Base-by-base conservation (phyloP, 495 filamentous ascomycete species). In the Penicillium antarcticum region DNA sequence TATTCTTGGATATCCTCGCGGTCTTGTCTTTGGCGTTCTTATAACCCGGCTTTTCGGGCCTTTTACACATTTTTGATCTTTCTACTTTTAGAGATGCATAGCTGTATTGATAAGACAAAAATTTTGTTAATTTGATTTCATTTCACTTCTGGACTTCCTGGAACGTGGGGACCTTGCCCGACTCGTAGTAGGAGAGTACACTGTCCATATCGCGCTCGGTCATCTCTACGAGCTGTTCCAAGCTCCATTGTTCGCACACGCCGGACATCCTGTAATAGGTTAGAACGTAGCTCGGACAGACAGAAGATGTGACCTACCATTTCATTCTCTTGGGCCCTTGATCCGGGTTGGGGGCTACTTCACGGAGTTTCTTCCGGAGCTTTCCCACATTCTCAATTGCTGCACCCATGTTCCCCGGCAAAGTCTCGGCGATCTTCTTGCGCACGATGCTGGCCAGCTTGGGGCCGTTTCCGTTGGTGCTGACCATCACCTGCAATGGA, bases 401-500 rank as follows among this genome's bases (percentile, higher is more conserved):
- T 16, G 82, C 79, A 1, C 94, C 94, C 31, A 87, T 82, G 53
- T 92, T 87, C 4, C 63, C 57, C 1, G 95, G 94, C 49, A 98
- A 68, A 29, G 73, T 79, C 18, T 73, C 79, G 12, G 89, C 92
- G 55, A 98, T 96, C 65, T 87, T 82, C 68, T 86, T 81, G 42
- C 95, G 73, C 33, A 98, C 85, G 47, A 92, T 84, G 53, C 87
- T 92, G 11, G 94, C 94, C 49, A 97, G 67, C 71, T 92, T 87
- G 1, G 94, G 94, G 0, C 94, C 94, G 64, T 97, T 97, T 7
- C 94, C 94, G 66, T 97, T 97, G 10, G 94, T 98, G 67, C 87
- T 91, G 42, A 98, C 91, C 94, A 98, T 98, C 54, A 98, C 82
- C 76, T 98, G 94, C 53, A 98, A 68, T 9, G 94, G 95, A 0